phyloP scores from a whole-genome alignment of 768 basidiomycete species.

The Termitomyces sp. region DNA sequence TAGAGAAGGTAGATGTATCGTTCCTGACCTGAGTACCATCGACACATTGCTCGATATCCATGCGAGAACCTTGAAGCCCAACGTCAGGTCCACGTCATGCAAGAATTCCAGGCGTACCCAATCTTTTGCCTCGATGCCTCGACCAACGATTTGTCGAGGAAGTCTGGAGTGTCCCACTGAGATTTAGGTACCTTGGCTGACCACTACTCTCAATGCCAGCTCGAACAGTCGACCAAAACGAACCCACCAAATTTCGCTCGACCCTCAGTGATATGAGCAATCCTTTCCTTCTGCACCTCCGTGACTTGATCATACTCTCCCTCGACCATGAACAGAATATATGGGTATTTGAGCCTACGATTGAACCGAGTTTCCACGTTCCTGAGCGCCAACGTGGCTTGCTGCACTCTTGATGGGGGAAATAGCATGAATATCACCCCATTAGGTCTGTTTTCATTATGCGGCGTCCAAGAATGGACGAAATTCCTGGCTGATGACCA shows the following conservation, averaged over 20 bases:
- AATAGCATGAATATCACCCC: conserved; percentile 24
- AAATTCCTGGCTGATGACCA: conserved; percentile 1
- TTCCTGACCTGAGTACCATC: conserved; percentile 23
- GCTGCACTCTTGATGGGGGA: conserved; percentile 19
- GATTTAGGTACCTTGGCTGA: conserved; percentile 17
- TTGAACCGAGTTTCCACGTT: conserved; percentile 27
- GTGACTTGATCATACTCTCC: conserved; percentile 18
- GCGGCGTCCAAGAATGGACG: not conserved
- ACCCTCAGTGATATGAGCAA: conserved; percentile 21
- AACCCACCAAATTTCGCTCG: conserved; percentile 21
- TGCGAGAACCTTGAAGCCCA: conserved; percentile 17
- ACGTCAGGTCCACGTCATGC: not conserved
- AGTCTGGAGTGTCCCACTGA: conserved; percentile 20
- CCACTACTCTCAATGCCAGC: not conserved
- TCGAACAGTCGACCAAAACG: not conserved
- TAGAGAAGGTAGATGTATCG: not conserved
- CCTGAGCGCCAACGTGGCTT: conserved; percentile 21
- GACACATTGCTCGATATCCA: conserved; percentile 26
- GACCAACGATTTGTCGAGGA: conserved; percentile 17
- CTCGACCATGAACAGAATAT: conserved; percentile 23
- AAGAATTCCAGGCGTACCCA: conserved; percentile 12
- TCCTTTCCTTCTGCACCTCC: conserved; percentile 18
- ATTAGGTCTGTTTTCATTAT: conserved; percentile 12
- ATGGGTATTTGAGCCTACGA: conserved; percentile 24
- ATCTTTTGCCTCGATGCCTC: conserved; percentile 18